Evolutionary conservation across 2,329 filamentous ascomycete genomes (phyloP).

Genomic region (Seiridium cupressi): DNA sequence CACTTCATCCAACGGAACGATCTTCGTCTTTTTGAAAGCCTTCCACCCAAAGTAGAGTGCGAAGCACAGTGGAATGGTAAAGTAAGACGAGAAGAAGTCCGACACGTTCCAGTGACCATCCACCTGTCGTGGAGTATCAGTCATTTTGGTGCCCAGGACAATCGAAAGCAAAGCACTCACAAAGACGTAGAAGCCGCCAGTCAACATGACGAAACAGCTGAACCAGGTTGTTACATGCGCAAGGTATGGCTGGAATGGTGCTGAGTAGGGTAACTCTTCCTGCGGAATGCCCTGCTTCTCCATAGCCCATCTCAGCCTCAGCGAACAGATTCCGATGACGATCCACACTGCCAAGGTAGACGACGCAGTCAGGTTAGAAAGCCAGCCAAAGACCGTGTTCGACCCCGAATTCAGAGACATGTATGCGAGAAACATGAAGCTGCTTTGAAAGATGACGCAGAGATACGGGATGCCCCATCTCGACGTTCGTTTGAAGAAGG

Average conservation of each 20-base stretch:
- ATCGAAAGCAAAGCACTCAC: background rate
- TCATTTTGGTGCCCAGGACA: background rate
- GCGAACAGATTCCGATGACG: conserved; percentile 19
- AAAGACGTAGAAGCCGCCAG: conserved; percentile 24
- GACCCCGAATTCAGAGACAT: conserved; percentile 16
- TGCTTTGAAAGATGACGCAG: conserved; percentile 15
- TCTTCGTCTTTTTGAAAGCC: conserved; percentile 4
- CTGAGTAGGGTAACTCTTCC: conserved; percentile 21
- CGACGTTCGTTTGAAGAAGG: conserved; percentile 42
- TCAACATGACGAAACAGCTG: conserved; percentile 20
- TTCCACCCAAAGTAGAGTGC: conserved; percentile 18
- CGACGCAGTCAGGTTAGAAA: conserved; percentile 23
- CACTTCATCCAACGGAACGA: conserved; percentile 9
- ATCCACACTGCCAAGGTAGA: conserved; percentile 21
- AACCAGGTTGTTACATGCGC: conserved; percentile 17
- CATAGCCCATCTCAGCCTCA: conserved; percentile 18
- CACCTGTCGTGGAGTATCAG: background rate
- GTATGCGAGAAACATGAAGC: conserved; percentile 11
- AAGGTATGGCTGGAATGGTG: conserved; percentile 25
- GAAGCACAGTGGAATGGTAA: conserved; percentile 24
- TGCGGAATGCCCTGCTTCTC: conserved; percentile 21
- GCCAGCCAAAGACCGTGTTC: conserved; percentile 23
- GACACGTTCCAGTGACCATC: conserved; percentile 30
- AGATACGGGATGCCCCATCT: conserved; percentile 40
- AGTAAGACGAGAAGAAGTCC: conserved; percentile 34